Evolutionary conservation across 2,329 filamentous ascomycete genomes (phyloP).

Genomic region (Ustilaginoidea virens): DNA sequence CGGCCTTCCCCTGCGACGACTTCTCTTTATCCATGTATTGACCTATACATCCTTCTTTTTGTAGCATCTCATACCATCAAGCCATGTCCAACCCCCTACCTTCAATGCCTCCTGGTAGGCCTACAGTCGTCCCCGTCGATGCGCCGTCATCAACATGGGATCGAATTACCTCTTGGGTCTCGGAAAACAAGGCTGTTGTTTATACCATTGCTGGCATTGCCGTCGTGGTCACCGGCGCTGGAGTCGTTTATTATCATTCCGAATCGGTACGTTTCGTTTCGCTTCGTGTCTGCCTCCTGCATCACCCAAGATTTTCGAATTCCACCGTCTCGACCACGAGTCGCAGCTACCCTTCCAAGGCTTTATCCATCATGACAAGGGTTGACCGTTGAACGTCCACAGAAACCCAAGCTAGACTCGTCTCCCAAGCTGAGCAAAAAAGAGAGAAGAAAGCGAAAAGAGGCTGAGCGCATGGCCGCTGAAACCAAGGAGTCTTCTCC

Average conservation of each 20-base stretch:
- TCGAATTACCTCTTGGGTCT: conserved; percentile 78
- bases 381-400: not conserved
- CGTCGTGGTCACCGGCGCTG: conserved; percentile 78
- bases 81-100: conserved; percentile 31
- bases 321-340: no score
- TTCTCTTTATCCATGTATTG: no score
- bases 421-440: conserved; percentile 74
- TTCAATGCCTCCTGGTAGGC: conserved; percentile 29
- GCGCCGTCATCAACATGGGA: conserved; percentile 67
- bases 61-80: conserved; percentile 9
- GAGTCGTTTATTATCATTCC: conserved; percentile 73
- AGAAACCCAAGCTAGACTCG: conserved; percentile 30
- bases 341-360: not conserved
- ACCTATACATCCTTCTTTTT: conserved; percentile 7
- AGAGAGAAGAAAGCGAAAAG: conserved; percentile 77
- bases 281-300: conserved; percentile 1
- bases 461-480: conserved; percentile 46
- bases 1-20: conserved; percentile 12
- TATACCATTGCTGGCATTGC: conserved; percentile 95
- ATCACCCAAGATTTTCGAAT: not conserved
- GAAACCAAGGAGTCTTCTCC: conserved; percentile 22
- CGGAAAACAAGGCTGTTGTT: conserved; percentile 87
- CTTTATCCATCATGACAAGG: no score
- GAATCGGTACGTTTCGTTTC: conserved; percentile 37
- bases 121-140: conserved; percentile 32